These are phyloP conservation scores for Pleodorina starrii DNA, from an alignment of 139 green algal species.

Conservation along the genomic window DNA sequence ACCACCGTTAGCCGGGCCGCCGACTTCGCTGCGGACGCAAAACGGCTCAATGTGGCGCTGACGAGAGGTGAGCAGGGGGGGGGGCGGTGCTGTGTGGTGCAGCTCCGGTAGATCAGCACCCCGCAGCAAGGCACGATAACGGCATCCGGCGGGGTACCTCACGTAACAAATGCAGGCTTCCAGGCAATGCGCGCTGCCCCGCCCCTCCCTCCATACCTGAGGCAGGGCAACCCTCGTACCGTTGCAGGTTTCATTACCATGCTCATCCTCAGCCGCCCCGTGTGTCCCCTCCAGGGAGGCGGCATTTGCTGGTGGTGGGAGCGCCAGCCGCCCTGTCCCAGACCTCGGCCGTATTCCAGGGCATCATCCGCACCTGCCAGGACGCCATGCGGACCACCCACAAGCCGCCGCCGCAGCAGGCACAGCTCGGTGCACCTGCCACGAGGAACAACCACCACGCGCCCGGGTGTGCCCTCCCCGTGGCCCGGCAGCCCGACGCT, in stretches of 20 bases:
- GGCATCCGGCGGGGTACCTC: no score
- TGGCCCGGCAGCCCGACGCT: background rate
- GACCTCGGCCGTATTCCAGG: conserved; percentile 54
- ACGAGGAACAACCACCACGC: background rate
- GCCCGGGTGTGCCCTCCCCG: background rate
- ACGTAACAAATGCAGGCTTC: no score
- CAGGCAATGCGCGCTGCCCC: no score
- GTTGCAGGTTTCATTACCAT: no score
- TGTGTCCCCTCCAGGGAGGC: conserved; percentile 31
- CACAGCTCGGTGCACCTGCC: no score
- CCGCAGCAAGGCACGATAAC: no score
- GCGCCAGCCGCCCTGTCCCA: conserved; percentile 49
- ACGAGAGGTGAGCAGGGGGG: conserved; percentile 76
- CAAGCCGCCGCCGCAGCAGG: background rate
- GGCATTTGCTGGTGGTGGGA: conserved; percentile 82
- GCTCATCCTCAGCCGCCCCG: background rate
- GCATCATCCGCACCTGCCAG: conserved; percentile 51
- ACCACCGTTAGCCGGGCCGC: conserved; percentile 71
- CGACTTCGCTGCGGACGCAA: conserved; percentile 49
- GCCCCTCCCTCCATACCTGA: no score
- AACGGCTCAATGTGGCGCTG: conserved; percentile 88
- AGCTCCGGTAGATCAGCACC: no score
- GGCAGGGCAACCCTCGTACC: no score
- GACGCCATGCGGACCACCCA: background rate
- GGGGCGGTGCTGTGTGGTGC: no score